Evolutionary conservation across 2,329 filamentous ascomycete species (phyloP).

Genomic region (Tolypocladium guangdongense): DNA sequence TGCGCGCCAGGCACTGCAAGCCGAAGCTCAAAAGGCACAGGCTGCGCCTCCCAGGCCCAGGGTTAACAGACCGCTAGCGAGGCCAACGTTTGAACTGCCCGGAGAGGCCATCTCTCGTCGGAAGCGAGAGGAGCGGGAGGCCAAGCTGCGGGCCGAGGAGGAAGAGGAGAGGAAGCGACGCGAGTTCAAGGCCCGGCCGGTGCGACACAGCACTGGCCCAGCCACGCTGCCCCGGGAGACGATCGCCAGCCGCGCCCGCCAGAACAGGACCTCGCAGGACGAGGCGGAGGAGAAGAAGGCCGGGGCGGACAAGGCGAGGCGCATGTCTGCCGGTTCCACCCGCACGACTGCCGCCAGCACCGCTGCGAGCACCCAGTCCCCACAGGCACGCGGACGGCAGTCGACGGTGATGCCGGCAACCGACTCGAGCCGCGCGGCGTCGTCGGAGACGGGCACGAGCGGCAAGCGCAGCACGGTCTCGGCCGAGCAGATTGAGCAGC

Average conservation of each 20-base stretch:
- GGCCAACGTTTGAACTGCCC: slow-evolving; percentile 50
- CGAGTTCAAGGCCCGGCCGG: slow-evolving; percentile 53
- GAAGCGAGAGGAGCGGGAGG: slow-evolving; percentile 45
- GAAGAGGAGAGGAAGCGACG: slow-evolving; percentile 49
- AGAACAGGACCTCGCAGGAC: slow-evolving; percentile 27
- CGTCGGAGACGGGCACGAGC: slow-evolving; percentile 33
- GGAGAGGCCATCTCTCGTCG: slow-evolving; percentile 48
- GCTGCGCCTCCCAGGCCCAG: slow-evolving; percentile 34
- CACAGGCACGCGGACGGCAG: slow-evolving; percentile 16
- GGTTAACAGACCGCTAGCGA: slow-evolving; percentile 40
- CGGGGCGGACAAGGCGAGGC: slow-evolving; percentile 11
- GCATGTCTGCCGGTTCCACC: slow-evolving; percentile 11
- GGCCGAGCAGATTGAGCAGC: slow-evolving; percentile 36
- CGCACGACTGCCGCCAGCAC: slow-evolving; percentile 1
- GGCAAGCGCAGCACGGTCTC: slow-evolving; percentile 38
- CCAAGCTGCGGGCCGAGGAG: slow-evolving; percentile 43
- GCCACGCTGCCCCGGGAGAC: slow-evolving; percentile 42
- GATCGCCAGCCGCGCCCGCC: slow-evolving; percentile 44
- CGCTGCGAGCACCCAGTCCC: slow-evolving; percentile 3
- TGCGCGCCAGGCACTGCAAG: slow-evolving; percentile 33
- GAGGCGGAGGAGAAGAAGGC: slow-evolving; percentile 10
- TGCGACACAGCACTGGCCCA: slow-evolving; percentile 32
- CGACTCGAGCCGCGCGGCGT: slow-evolving; percentile 27
- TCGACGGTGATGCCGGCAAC: slow-evolving; percentile 11
- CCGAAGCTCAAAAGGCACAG: slow-evolving; percentile 20